Conservation (phyloP, 768 basidiomycete genomes). For the Gautieria morchelliformis region DNA sequence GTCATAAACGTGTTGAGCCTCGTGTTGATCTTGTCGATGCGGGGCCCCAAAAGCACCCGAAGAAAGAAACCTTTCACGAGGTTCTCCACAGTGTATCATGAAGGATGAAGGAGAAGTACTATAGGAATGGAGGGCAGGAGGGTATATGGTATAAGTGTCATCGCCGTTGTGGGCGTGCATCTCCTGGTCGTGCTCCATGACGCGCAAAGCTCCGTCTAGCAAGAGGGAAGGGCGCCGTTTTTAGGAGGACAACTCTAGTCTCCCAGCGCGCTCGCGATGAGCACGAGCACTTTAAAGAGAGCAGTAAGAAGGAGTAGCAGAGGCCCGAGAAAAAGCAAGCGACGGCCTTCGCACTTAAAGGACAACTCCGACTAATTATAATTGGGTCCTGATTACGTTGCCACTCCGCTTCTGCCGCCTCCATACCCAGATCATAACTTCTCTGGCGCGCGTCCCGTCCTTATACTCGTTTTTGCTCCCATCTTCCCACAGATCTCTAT, state of each 20-base stretch:
- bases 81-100: background rate
- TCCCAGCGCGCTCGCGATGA: background rate
- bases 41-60: slow-evolving; percentile 5
- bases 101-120: background rate
- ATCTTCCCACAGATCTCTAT: background rate
- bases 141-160: slow-evolving; percentile 2
- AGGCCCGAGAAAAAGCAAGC: slow-evolving; percentile 6
- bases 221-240: background rate
- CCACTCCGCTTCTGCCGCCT: background rate
- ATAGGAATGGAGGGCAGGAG: slow-evolving; percentile 4
- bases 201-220: background rate
- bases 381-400: background rate
- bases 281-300: background rate
- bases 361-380: slow-evolving; percentile 7
- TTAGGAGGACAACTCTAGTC: background rate
- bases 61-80: slow-evolving; percentile 5
- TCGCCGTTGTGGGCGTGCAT: slow-evolving; percentile 6
- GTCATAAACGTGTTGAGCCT: slow-evolving; percentile 9
- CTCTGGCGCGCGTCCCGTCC: background rate
- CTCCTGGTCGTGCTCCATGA: slow-evolving; percentile 9
- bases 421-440: background rate
- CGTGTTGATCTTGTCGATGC: slow-evolving; percentile 6
- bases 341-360: slow-evolving; percentile 3
- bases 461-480: background rate
- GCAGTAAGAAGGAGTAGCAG: slow-evolving; percentile 1